Conservation (phyloP, 441 rosid species). For the Populus hybrid region DNA sequence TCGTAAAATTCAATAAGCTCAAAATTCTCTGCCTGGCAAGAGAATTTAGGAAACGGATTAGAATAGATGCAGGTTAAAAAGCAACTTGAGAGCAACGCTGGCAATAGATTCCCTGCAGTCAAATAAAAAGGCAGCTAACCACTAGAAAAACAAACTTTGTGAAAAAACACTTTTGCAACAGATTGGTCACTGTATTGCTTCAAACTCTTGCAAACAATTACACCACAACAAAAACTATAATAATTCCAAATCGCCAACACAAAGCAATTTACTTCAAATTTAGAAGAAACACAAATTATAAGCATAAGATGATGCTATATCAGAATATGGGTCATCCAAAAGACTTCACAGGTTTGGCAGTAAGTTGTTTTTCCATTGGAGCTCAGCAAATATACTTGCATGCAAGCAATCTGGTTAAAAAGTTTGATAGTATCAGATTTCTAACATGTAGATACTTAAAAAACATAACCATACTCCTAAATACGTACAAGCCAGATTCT, state of each 20-base stretch:
- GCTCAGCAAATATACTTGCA: no score
- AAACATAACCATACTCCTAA: neutral
- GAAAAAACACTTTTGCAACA: neutral
- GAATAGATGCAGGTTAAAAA: constrained; percentile 25
- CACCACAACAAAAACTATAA: neutral
- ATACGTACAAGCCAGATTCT: neutral
- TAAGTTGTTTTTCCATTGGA: neutral
- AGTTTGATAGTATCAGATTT: no score
- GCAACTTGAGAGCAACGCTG: constrained; percentile 15
- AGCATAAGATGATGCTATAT: neutral
- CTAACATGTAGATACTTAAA: no score
- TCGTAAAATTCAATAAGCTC: constrained; percentile 62
- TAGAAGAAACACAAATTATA: neutral
- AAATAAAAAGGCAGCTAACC: neutral
- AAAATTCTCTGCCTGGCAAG: constrained; percentile 57
- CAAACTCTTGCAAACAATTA: neutral
- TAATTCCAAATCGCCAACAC: constrained; percentile 1
- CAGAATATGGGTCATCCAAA: neutral
- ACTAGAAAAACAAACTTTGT: neutral
- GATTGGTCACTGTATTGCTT: neutral
- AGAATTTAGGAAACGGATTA: constrained; percentile 22
- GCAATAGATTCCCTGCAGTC: neutral
- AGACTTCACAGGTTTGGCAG: no score
- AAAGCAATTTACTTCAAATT: neutral
- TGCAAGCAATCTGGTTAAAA: neutral